Evolutionary conservation across 768 basidiomycete genomes (phyloP).

Genomic region (Russula lepida): DNA sequence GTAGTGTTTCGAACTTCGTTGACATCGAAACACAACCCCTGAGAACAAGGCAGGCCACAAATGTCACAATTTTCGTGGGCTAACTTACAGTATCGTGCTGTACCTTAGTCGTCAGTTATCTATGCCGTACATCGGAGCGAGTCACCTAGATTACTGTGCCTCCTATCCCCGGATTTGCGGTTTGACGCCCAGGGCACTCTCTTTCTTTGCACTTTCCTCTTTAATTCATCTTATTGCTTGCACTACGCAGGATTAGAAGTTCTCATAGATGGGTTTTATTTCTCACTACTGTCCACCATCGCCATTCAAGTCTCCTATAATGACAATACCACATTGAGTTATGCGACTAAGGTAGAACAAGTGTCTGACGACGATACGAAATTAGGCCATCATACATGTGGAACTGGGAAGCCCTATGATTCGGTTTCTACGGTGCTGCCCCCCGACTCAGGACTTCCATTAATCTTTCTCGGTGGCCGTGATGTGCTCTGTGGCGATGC

Average conservation of each 20-base stretch:
- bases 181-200: constrained; percentile 7
- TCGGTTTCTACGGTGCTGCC: neutral
- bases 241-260: neutral
- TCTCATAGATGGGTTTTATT: neutral
- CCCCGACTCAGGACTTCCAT: neutral
- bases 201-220: constrained; percentile 15
- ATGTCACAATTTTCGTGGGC: neutral
- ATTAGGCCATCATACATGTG: constrained; percentile 7
- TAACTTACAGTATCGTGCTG: neutral
- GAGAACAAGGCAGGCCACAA: constrained; percentile 14
- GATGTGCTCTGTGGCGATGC: neutral
- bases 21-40: constrained; percentile 7
- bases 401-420: constrained; percentile 1
- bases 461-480: neutral
- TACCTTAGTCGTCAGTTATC: neutral
- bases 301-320: neutral
- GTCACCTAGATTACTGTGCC: neutral
- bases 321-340: neutral
- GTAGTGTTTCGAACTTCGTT: neutral
- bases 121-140: neutral
- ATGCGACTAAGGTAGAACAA: constrained; percentile 16
- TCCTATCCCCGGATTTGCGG: neutral
- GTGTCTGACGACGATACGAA: constrained; percentile 8
- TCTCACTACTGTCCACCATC: neutral
- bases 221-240: neutral